Evolutionary conservation across 768 basidiomycete species (phyloP).

Genomic region (Tulasnella sp.): DNA sequence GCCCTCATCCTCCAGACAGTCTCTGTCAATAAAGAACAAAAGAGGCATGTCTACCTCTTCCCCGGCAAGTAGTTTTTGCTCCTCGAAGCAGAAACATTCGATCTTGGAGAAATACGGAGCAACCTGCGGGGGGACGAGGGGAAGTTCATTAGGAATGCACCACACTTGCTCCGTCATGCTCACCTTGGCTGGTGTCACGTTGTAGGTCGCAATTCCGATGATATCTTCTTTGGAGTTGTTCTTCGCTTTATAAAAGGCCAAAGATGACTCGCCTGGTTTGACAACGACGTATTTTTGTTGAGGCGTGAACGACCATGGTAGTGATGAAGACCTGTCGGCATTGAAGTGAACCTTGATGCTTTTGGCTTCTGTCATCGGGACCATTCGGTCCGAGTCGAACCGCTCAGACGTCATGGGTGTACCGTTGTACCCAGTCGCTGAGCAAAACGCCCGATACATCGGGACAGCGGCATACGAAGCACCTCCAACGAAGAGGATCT

Average conservation of each 20-base stretch:
- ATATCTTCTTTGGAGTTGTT: slow-evolving; percentile 82
- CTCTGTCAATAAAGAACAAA: slow-evolving; percentile 98
- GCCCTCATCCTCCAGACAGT: slow-evolving; percentile 87
- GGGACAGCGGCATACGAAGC: slow-evolving; percentile 97
- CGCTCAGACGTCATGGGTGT: slow-evolving; percentile 85
- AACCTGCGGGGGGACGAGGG: slow-evolving; percentile 50
- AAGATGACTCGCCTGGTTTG: slow-evolving; percentile 88
- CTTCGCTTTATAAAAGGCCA: slow-evolving; percentile 94
- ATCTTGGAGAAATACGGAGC: slow-evolving; percentile 99
- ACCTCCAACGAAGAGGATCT: slow-evolving; percentile 41
- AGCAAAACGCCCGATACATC: slow-evolving; percentile 95
- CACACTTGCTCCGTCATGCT: slow-evolving; percentile 33
- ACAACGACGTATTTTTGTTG: slow-evolving; percentile 87
- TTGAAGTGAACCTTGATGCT: slow-evolving; percentile 95
- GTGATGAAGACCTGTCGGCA: slow-evolving; percentile 79
- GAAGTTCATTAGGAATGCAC: neutral
- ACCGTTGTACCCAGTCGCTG: slow-evolving; percentile 94
- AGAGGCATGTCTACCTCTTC: slow-evolving; percentile 99
- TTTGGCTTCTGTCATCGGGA: slow-evolving; percentile 61
- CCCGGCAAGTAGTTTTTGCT: slow-evolving; percentile 87
- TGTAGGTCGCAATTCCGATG: slow-evolving; percentile 98
- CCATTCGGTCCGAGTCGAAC: slow-evolving; percentile 79
- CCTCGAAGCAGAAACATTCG: slow-evolving; percentile 99
- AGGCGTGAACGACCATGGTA: slow-evolving; percentile 92
- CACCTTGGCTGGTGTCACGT: slow-evolving; percentile 96